A percentile compares a stretch with the other conserved stretches of the same genome.
phyloP scores from a whole-genome alignment of 1,139 yeast genomes.

The Geotrichum citri-aurantii region DNA sequence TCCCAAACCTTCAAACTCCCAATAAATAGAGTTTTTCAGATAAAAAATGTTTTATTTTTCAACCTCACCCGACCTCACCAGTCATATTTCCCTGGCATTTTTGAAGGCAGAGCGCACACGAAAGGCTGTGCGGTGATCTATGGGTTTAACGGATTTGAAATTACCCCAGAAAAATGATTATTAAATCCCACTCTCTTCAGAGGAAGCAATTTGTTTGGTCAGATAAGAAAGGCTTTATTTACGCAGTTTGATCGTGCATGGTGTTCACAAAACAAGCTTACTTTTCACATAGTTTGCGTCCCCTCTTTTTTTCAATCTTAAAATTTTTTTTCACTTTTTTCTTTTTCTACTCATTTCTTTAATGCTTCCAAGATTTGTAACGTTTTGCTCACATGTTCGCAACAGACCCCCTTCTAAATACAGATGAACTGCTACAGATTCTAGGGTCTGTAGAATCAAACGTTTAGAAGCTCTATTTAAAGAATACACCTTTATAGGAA shows the following conservation, averaged over 20 bases:
- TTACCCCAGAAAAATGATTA: background rate
- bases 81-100: background rate
- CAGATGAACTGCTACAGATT: no score
- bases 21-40: background rate
- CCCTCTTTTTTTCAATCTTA: background rate
- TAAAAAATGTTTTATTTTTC: background rate
- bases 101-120: background rate
- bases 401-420: no score
- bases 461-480: no score
- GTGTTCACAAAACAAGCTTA: background rate
- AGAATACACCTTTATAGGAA: no score
- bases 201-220: background rate
- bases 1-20: background rate
- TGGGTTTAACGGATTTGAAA: background rate
- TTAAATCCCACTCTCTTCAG: background rate
- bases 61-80: background rate
- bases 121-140: background rate
- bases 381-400: background rate
- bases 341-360: background rate
- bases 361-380: background rate
- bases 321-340: background rate
- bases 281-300: no score
- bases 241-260: background rate
- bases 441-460: no score
- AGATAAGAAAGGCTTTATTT: background rate